Evolutionary conservation across 2,329 filamentous ascomycete species (phyloP), one percentile per base, ranked within the genome.

Genomic region (Aspergillus clavatus): DNA sequence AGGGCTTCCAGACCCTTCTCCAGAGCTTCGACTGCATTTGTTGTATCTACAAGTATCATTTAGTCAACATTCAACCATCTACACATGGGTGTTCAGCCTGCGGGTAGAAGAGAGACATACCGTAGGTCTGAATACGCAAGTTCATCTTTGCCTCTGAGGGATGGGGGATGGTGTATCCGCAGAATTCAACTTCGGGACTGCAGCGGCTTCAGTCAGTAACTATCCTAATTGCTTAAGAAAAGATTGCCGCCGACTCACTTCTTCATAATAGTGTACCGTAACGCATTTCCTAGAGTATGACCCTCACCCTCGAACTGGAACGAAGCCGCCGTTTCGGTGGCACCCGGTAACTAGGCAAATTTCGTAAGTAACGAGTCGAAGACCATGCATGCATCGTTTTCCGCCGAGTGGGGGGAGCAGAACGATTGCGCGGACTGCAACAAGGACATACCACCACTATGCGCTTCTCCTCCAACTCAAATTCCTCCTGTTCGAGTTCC

Each of bases 121-220:
- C 87, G 61, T 93, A 97, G 55, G 91, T 98, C 71, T 98, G 93
- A 52, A 98, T 97, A 60, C 93, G 82, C 51, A 98, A 75, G 63
- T 97, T 95, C 91, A 98, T 95, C 72, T 95, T 93, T 31, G 84
- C 75, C 70, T 98, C 93, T 29, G 90, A 95, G 40, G 93, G 93
- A 71, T 98, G 93, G 23, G 93, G 93, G 50, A 98, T 97, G 6
- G 91, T 88, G 70, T 98, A 98, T 50, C 91, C 93, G 70, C 93
- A 97, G 72, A 98, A 96, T 68, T 98, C 93, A 48, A 98, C 93
- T 53, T 93, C 83, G 23, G 93, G 91, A 68, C 91, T 97, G 54
- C 8, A 33, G 39, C 12, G 38, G 26, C n/a, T n/a, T n/a, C n/a
- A n/a, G 45, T 53, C 31, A 57, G 45, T 12, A 11, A 43, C 26